Evolutionary conservation across 257 asterid species (phyloP), one percentile per base, ranked within the genome.

Genomic region (Nicotiana benthamiana): DNA sequence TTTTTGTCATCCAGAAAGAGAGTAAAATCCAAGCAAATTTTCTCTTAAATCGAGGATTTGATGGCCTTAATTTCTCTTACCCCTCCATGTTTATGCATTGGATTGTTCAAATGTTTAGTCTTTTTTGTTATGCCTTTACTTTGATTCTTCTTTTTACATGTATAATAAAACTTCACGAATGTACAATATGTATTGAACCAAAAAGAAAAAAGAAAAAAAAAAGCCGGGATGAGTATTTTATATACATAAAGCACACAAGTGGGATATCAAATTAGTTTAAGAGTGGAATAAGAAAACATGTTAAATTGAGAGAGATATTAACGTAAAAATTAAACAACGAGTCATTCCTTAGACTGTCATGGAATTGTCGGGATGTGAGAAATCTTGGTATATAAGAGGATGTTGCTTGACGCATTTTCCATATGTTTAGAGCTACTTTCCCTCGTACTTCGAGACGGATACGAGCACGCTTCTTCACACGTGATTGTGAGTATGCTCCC

Each of bases 371-470:
- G 86, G 85, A 83, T 66, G 79, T 51, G 85, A 62, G 16, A 80
- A 9, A 24, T 77, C 12, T 8, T 26, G 24, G 54, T 48, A 48
- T 48, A 48, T 60, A 60, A 88, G 90, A 90, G 94, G 94, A 91
- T 91, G 94, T 91, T 92, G 97, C 97, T 91, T 92, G 81, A 91
- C 96, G 96, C 91, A 89, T 91, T 86, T 87, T 86, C 90, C 86
- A 82, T 83, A 66, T 62, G 80, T 77, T 48, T 7, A 27, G 36
- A 54, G 17, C 63, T 24, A 59, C 75, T 10, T 6, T 48, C 36
- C 86, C 86, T 90, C 90, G 95, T 75, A 83, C 51, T 36, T 46
- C 17, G 88, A 83, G 94, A 87, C 82, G 76, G 89, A 89, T 86
- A 83, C 81, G 85, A 65, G 10, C 86, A 83, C 87, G 87, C 87